Percentiles rank a stretch among this genome's conserved stretches.
These are phyloP conservation scores for Penicillium odoratum DNA, from an alignment of 495 filamentous ascomycete genomes.

Conservation along the genomic window DNA sequence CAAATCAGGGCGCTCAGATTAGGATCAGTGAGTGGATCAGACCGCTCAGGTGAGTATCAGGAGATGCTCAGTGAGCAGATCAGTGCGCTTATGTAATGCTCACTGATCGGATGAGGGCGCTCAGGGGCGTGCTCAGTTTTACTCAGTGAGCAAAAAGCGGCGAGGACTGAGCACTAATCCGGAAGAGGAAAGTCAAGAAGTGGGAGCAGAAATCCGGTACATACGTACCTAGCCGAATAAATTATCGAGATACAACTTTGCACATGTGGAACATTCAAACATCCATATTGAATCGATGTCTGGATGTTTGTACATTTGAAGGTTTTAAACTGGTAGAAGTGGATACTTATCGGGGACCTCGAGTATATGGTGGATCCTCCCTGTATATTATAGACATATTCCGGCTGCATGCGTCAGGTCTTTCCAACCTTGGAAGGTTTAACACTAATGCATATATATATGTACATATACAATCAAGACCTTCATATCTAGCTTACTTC, in stretches of 20 bases:
- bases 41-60: background rate
- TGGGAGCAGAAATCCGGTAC: conserved; percentile 2
- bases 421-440: background rate
- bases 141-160: conserved; percentile 16
- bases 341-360: too few species aligned
- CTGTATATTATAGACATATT: background rate
- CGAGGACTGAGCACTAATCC: conserved; percentile 1
- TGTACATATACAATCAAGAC: background rate
- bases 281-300: too few species aligned
- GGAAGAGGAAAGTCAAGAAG: conserved; percentile 2
- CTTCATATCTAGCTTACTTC: background rate
- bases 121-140: conserved; percentile 13
- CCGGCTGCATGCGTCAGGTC: background rate
- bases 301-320: too few species aligned
- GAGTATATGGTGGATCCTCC: too few species aligned
- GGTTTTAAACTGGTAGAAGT: too few species aligned
- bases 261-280: too few species aligned
- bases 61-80: conserved; percentile 6
- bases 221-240: too few species aligned
- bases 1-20: background rate
- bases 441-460: too few species aligned
- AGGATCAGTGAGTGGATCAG: conserved; percentile 10
- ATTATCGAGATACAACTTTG: too few species aligned
- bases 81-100: conserved; percentile 8
- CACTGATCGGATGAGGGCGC: conserved; percentile 11